Base-by-base conservation (phyloP, 148 eudicot genomes). In the Euryodendron excelsum region DNA sequence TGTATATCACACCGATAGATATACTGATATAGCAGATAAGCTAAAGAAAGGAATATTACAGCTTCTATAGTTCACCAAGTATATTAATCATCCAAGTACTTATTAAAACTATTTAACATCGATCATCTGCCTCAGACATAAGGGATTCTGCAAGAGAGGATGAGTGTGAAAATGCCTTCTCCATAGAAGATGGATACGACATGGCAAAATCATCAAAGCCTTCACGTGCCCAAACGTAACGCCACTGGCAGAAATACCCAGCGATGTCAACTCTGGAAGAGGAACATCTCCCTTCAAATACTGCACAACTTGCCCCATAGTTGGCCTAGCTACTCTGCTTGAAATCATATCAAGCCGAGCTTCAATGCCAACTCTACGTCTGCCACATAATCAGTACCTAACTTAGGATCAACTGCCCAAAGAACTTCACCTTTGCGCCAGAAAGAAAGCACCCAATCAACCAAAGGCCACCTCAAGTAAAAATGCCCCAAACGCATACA, bases 401-500 rank as follows among this genome's bases (percentile, higher is more conserved):
- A 53, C 5, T 77, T 67, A 1, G 47, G 25, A 77, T 77, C 80
- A 66, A 67, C 27, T 3, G 63, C 62, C n/a, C 47, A 17, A 25
- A 66, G 6, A 36, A 77, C 27, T 1, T 77, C 53, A 5, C 64
- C 73, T 77, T 14, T 23, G 15, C 25, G 52, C 80, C 73, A 77
- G 0, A 47, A 67, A 1, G 80, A 63, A 37, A 66, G 67, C 48
- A 77, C 80, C 80, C 80, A 77, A 77, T 77, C 80, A 15, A 77
- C 80, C 52, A 67, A 36, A 80, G 0, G 25, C 84, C 61, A 86
- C 86, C 66, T 78, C 88, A 0, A 86, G 86, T 39, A 78, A 53
- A 52, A 86, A 78, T 0, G 84, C 84, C 41, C 88, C 88, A 30
- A 86, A 86, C 12, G 88, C 86, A 33, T 74, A 86, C 53, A 86